Conservation (phyloP, 352 stramenopile species). For the Pythium aquatile region DNA sequence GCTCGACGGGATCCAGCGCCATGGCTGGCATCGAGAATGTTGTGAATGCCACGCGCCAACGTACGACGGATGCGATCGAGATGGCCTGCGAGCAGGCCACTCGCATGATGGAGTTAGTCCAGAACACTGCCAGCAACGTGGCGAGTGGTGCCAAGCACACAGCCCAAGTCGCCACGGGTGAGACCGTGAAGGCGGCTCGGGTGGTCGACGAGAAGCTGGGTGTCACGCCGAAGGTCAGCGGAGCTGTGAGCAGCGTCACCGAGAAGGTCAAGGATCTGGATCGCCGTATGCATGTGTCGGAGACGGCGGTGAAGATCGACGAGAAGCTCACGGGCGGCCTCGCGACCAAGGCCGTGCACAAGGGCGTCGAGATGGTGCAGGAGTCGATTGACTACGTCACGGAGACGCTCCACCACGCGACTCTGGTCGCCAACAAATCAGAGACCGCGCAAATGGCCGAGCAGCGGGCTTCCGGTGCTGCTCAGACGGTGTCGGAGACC, state of each 20-base stretch:
- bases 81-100: slow-evolving; percentile 49
- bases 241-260: slow-evolving; percentile 33
- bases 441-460: slow-evolving; percentile 40
- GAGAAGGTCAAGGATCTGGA: slow-evolving; percentile 56
- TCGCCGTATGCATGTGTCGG: slow-evolving; percentile 49
- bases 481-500: slow-evolving; percentile 24
- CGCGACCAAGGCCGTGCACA: slow-evolving; percentile 46
- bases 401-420: slow-evolving; percentile 59
- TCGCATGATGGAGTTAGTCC: slow-evolving; percentile 39
- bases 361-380: slow-evolving; percentile 56
- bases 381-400: slow-evolving; percentile 69
- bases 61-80: slow-evolving; percentile 57
- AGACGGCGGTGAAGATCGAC: slow-evolving; percentile 58
- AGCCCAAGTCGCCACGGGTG: slow-evolving; percentile 40
- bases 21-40: slow-evolving; percentile 30
- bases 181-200: slow-evolving; percentile 43
- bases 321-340: slow-evolving; percentile 62
- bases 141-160: slow-evolving; percentile 23
- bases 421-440: slow-evolving; percentile 48
- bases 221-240: slow-evolving; percentile 33
- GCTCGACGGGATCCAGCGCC: slow-evolving; percentile 17
- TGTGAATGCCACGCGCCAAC: slow-evolving; percentile 54
- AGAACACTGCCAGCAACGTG: slow-evolving; percentile 31
- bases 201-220: slow-evolving; percentile 57
- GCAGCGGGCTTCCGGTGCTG: slow-evolving; percentile 21